Base-by-base conservation (phyloP, 768 basidiomycete species). In the Mycena filopes region DNA sequence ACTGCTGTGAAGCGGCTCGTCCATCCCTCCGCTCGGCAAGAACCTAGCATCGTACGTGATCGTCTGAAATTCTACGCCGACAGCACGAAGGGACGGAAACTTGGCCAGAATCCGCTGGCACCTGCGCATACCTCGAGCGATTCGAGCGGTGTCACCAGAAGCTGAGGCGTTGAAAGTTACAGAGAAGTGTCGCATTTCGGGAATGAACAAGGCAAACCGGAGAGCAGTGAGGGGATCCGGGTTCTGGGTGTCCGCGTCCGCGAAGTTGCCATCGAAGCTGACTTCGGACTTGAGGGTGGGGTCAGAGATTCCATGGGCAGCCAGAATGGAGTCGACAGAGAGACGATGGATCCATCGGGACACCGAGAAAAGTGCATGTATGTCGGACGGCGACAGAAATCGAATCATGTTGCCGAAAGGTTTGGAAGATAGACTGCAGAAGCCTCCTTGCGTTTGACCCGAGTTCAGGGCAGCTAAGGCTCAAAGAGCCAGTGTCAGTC, bases 291-390 rank as follows among this genome's bases (percentile, higher is more conserved):
- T 41, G 9, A 33, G 29, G 18, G 55, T 31, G 13, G 55, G 40
- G n/a, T 64, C 55, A 9, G 43, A n/a, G 21, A 42, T 36, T 43
- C 46, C 46, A 16, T 56, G 23, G 2, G 31, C 26, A 13, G 47
- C 18, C 2, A 64, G 47, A 3, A 64, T 20, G 26, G 23, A 16
- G 21, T 33, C 18, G 10, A 57, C 40, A 1, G 47, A 23, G 25
- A 48, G 29, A 11, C 36, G 28, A 57, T 64, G 20, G 7, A 64
- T 38, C 31, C 62, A 38, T 13, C 62, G 55, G 25, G 36, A 57
- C 15, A 50, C 26, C 5, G 1, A 36, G 12, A n/a, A 28, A 12
- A 64, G 28, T 6, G 41, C 1, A 13, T 42, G 11, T 1, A 57
- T 36, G 20, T 64, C 55, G 26, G 2, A 26, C 2, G 40, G 47